Evolutionary conservation across 495 filamentous ascomycete species (phyloP).

Genomic region (Penicillium simplicissimum): DNA sequence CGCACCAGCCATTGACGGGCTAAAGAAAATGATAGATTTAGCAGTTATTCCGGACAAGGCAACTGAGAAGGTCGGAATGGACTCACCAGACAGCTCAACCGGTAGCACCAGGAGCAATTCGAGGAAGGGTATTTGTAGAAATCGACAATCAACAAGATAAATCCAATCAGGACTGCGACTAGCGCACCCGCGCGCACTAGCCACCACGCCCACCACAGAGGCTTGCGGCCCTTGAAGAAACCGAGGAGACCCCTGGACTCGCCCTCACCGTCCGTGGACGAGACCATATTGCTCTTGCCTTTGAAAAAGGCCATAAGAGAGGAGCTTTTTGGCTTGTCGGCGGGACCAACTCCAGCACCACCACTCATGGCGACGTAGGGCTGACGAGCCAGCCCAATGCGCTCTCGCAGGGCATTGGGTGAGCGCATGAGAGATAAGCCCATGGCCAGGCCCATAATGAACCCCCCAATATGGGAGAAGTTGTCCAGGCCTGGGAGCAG

Average conservation of each 20-base stretch:
- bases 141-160: constrained; percentile 82
- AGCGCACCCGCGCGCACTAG: constrained; percentile 78
- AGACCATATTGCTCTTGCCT: constrained; percentile 32
- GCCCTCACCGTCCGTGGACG: constrained; percentile 20
- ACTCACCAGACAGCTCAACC: constrained; percentile 88
- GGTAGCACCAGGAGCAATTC: constrained; percentile 87
- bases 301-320: constrained; percentile 41
- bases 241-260: constrained; percentile 63
- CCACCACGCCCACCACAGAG: constrained; percentile 98
- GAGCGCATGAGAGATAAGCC: constrained; percentile 87
- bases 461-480: constrained; percentile 95
- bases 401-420: constrained; percentile 72
- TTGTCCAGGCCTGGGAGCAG: constrained; percentile 94
- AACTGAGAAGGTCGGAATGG: neutral
- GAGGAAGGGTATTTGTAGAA: constrained; percentile 79
- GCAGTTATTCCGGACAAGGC: constrained; percentile 6
- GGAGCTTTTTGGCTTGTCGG: constrained; percentile 32
- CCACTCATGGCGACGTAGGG: constrained; percentile 64
- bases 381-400: constrained; percentile 66
- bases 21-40: constrained; percentile 39
- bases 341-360: constrained; percentile 27
- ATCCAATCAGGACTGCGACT: constrained; percentile 72
- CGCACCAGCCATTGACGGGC: constrained; percentile 79
- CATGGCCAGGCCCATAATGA: constrained; percentile 86
- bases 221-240: constrained; percentile 91